Percentiles rank a stretch among this genome's conserved stretches.
phyloP scores from a whole-genome alignment of 2,329 filamentous ascomycete species.

The Exophiala spinifera region DNA sequence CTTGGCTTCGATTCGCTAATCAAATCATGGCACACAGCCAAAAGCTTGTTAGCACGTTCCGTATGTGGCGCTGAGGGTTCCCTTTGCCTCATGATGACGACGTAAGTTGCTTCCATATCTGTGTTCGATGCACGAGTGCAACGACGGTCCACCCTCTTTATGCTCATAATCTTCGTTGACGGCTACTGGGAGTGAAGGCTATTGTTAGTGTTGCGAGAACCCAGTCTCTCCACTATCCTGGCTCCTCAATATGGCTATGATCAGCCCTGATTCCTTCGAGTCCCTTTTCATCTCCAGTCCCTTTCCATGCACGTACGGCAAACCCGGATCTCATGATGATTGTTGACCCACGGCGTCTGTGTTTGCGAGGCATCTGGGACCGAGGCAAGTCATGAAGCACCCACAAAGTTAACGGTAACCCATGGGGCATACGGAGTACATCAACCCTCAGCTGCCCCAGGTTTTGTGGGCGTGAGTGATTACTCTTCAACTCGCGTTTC shows the following conservation, averaged over 20 bases:
- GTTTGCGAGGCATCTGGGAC: neutral
- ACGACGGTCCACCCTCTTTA: neutral
- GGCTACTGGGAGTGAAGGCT: neutral
- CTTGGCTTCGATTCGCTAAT: neutral
- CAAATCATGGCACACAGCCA: neutral
- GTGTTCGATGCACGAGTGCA: neutral
- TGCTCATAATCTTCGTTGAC: neutral
- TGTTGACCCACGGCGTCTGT: neutral
- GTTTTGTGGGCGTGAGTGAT: neutral
- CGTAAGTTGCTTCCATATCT: neutral
- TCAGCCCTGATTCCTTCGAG: neutral
- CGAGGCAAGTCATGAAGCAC: neutral
- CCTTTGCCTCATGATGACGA: neutral
- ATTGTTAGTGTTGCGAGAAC: neutral
- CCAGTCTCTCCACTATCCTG: neutral
- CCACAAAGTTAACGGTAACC: neutral
- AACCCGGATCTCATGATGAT: neutral
- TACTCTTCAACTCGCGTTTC: neutral
- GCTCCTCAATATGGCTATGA: neutral
- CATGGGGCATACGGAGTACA: neutral
- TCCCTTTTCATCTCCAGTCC: neutral
- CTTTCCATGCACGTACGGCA: neutral
- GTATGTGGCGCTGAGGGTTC: neutral
- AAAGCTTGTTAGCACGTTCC: neutral
- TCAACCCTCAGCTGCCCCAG: conserved; percentile 1